phyloP scores from a whole-genome alignment of 208 protist genomes.

The Acanthamoeba triangularis region DNA sequence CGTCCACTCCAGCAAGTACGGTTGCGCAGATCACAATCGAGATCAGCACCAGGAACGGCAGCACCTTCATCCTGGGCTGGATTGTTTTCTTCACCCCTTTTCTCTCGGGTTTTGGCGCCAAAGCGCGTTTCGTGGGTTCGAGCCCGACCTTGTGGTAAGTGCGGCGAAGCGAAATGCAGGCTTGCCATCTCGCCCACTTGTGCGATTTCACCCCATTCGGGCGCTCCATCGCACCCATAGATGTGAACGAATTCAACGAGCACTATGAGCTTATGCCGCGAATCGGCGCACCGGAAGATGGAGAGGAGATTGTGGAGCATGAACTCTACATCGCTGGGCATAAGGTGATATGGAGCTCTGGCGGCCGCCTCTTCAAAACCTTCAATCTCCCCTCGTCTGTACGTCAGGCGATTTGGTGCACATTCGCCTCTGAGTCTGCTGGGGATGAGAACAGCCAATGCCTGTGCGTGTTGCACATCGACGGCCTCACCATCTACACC shows the following conservation, averaged over 20 bases:
- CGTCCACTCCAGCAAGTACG: not conserved
- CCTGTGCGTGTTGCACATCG: constrained; percentile 32
- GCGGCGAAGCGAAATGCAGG: not conserved
- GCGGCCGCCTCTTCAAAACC: constrained; percentile 32
- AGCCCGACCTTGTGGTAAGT: not conserved
- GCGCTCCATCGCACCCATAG: not conserved
- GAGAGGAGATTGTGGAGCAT: not conserved
- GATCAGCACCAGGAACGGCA: not conserved
- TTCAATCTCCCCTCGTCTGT: constrained; percentile 32
- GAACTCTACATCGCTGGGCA: constrained; percentile 20
- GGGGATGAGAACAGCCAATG: not conserved
- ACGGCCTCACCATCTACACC: constrained; percentile 62
- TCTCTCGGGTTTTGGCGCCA: not conserved
- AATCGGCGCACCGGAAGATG: too few species aligned
- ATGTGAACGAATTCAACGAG: not conserved
- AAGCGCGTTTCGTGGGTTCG: not conserved
- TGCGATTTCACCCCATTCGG: constrained; percentile 38
- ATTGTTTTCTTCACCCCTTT: not conserved
- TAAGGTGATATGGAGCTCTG: constrained; percentile 35
- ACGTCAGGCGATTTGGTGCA: constrained; percentile 29
- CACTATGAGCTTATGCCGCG: not conserved
- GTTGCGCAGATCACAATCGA: not conserved
- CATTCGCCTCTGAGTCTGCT: not conserved
- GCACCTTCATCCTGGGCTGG: not conserved
- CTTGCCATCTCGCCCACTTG: constrained; percentile 15